Evolutionary conservation across 805 yeast species (phyloP), one percentile per base, ranked within the genome.

Genomic region (Torulaspora maleeae): DNA sequence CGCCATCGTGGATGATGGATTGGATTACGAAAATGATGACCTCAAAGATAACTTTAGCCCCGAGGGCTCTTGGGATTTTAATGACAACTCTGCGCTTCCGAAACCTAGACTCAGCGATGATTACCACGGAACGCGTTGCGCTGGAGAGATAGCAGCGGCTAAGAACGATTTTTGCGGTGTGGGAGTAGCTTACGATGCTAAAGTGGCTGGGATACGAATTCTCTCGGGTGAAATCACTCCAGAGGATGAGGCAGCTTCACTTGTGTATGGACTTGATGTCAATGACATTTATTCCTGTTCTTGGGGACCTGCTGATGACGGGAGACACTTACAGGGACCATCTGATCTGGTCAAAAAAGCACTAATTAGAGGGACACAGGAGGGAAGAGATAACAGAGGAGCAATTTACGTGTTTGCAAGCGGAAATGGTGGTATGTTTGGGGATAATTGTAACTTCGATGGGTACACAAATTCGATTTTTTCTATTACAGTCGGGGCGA

Each of bases 221-320:
- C 74, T 93, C 37, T 83, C 95, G 1, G 95, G 88, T 2, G 72
- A 76, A 37, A 78, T 93, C 39, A 79, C 91, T 2, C 71, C 86
- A 2, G 95, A 83, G 47, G 95, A 90, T 51, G 99, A 93, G 66
- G 98, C 98, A 0, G 79, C 85, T 2, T 85, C 98, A 1, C 71
- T 93, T 73, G 74, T 86, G 29, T 84, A 86, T 65, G 90, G 81
- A 0, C 69, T 85, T 51, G 90, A 87, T 50, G 77, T 79, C 22
- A 93, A 93, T 65, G 96, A 93, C 64, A 93, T 93, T 32, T 93
- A 89, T 63, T 86, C 96, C 3, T 93, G 99, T 66, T 88, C 96
- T 3, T 93, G 99, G 99, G 99, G 99, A 6, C 99, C 99, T 2
- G 77, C 88, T 2, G 99, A 93, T 64, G 86, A 91, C 63, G 99